phyloP scores from a whole-genome alignment of 1,139 yeast species.

The Blastobotrys aristatus region DNA sequence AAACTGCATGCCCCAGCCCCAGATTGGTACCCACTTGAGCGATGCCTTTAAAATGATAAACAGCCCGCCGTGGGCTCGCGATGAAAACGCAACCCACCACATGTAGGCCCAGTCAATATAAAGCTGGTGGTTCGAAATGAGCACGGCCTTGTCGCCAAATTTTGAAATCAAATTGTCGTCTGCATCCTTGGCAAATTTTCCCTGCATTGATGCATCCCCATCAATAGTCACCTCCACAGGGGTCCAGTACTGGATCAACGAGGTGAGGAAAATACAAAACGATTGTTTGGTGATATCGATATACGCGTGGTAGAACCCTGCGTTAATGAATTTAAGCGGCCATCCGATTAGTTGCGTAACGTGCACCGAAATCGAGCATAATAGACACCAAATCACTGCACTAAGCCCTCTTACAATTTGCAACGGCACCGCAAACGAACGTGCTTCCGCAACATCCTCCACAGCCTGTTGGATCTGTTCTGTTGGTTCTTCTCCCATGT shows the following conservation, averaged over 20 bases:
- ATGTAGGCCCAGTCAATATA: slow-evolving; percentile 92
- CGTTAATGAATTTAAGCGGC: slow-evolving; percentile 28
- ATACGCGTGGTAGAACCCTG: slow-evolving; percentile 31
- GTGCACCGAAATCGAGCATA: slow-evolving; percentile 15
- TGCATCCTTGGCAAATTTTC: slow-evolving; percentile 23
- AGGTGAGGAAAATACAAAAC: slow-evolving; percentile 34
- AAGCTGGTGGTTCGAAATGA: slow-evolving; percentile 84
- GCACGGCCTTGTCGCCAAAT: slow-evolving; percentile 45
- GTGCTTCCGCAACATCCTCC: slow-evolving; percentile 2
- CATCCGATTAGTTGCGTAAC: slow-evolving; percentile 23
- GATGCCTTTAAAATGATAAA: slow-evolving; percentile 78
- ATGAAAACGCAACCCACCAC: slow-evolving; percentile 82
- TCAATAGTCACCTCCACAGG: slow-evolving; percentile 33
- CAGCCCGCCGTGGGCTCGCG: slow-evolving; percentile 56
- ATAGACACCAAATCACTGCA: slow-evolving; percentile 15
- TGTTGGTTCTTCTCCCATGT: too few relatives aligned
- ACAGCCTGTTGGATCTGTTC: slow-evolving; percentile 3
- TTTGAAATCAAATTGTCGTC: slow-evolving; percentile 29
- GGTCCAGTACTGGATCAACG: slow-evolving; percentile 32
- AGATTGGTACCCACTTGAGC: slow-evolving; percentile 62
- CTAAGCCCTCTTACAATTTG: slow-evolving; percentile 16
- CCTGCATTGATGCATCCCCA: slow-evolving; percentile 32
- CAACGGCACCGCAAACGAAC: slow-evolving; percentile 10
- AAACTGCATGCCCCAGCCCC: slow-evolving; percentile 84
- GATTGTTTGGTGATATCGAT: slow-evolving; percentile 35